Percentiles rank a stretch among this genome's conserved stretches.
These are phyloP conservation scores for Obelidium mucronatum DNA, from an alignment of 192 early-diverging fungal species.

Conservation along the genomic window DNA sequence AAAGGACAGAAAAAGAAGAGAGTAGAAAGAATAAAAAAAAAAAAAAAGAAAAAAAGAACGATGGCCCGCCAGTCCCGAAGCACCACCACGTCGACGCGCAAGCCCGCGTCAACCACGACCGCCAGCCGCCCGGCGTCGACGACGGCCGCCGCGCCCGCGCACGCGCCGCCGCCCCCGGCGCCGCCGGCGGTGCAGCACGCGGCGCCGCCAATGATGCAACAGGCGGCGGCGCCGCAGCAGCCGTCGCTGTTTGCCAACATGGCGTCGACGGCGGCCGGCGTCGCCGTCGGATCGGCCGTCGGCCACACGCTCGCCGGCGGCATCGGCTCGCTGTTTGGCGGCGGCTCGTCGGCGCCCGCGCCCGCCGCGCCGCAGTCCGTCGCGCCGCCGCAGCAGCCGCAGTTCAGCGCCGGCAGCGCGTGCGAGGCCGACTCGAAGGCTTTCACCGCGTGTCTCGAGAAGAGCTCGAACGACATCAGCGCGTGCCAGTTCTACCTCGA, in stretches of 20 bases:
- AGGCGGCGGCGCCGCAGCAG: not conserved
- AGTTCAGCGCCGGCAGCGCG: conserved; percentile 25
- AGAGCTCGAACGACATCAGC: conserved; percentile 77
- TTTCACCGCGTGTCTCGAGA: conserved; percentile 87
- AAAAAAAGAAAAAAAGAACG: conserved; percentile 56
- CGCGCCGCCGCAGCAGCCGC: conserved; percentile 34
- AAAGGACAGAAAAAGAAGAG: not conserved
- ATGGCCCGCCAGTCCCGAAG: conserved; percentile 69
- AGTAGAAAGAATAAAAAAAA: conserved; percentile 10
- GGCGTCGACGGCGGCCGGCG: conserved; percentile 94
- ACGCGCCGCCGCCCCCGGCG: conserved; percentile 40
- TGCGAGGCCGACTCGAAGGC: conserved; percentile 57
- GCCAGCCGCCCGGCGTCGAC: conserved; percentile 59
- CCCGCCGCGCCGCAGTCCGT: conserved; percentile 26
- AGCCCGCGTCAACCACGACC: conserved; percentile 46
- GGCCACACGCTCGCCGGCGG: conserved; percentile 61
- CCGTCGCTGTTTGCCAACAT: conserved; percentile 78
- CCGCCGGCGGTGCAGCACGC: conserved; percentile 38
- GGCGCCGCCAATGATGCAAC: not conserved
- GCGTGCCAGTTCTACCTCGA: conserved; percentile 93
- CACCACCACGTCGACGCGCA: conserved; percentile 40
- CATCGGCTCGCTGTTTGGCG: conserved; percentile 49
- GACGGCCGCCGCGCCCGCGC: conserved; percentile 51
- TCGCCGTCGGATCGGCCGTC: conserved; percentile 88
- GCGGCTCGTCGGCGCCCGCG: conserved; percentile 23